Evolutionary conservation across 108 stramenopile genomes (phyloP).

Genomic region (Conticribra weissflogii): DNA sequence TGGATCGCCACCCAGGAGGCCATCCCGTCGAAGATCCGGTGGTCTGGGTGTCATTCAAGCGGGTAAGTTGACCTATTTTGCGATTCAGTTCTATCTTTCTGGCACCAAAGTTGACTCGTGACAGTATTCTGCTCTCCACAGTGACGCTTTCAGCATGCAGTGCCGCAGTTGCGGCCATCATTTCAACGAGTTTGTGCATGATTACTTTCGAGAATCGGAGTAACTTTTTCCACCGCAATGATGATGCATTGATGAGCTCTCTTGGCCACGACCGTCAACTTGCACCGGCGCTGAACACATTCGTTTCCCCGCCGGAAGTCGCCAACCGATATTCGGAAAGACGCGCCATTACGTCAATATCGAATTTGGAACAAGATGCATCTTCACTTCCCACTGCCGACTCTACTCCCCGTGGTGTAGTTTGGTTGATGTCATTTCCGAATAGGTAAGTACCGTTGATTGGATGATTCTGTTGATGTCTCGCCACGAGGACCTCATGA

Average conservation of each 20-base stretch:
- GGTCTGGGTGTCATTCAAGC: constrained; percentile 32
- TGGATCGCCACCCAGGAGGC: constrained; percentile 11
- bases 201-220: constrained; percentile 2
- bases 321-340: not conserved
- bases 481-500: not conserved
- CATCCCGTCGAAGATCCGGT: constrained; percentile 8
- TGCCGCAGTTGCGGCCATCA: constrained; percentile 25
- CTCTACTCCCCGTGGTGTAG: constrained; percentile 11
- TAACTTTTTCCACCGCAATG: not conserved
- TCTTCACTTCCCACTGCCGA: too few species aligned
- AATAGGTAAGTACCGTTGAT: constrained; percentile 1
- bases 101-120: too few species aligned
- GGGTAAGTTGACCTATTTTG: constrained; percentile 9
- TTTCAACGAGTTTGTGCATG: constrained; percentile 26
- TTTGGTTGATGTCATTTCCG: constrained; percentile 26
- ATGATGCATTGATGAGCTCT: not conserved
- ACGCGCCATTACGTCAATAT: not conserved
- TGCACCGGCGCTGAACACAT: not conserved
- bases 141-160: constrained; percentile 30
- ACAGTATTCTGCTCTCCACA: not conserved
- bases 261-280: not conserved
- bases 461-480: not conserved
- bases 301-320: not conserved
- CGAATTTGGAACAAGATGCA: not conserved
- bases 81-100: not conserved